Base-by-base conservation (phyloP, 441 rosid species). In the Corymbia citriodora region DNA sequence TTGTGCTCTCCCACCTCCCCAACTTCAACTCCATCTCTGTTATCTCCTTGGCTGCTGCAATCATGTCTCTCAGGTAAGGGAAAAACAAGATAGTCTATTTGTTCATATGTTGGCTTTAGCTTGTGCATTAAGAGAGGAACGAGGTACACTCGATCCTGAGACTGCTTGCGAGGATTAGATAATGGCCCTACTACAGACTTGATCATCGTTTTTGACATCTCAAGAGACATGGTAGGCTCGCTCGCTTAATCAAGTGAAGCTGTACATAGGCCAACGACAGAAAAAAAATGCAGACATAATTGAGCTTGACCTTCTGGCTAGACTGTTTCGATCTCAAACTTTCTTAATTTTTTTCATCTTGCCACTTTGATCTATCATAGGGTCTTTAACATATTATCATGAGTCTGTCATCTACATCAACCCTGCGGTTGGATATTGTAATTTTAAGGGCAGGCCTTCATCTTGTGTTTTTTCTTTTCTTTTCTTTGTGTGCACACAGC, bases 41-140 rank as follows among this genome's bases (percentile, higher is more conserved):
- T 0, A 91, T 97, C 93, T 96, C 99, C 8, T 92, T 97, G 3
- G 97, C 97, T 1, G 99, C 99, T 2, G 97, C 99, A 8, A 93
- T 96, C 92, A 96, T 95, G 97, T 96, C 99, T 31, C 92, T 97
- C 90, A 94, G 95, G 98, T 95, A 92, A 54, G 25, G 11, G 11
- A 23, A 29, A 36, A n/a, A 7, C 16, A 50, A 40, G 68, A 82
- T 18, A 27, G 53, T n/a, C 45, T 6, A 49, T 27, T 16, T 88
- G 14, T 23, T 17, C 82, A 16, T 18, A 21, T 48, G 11, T 74
- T 15, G 16, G n/a, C 85, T 40, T 74, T 74, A 74, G 85, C 52
- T 74, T 40, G 85, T 74, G 49, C 85, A 40, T 74, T 40, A 40
- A 74, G 52, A 74, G 45, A 72, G 82, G 82, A 72, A 18, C 49